Conservation (phyloP, 2,329 filamentous ascomycete genomes). For the Arthrobotrys megalospora region DNA sequence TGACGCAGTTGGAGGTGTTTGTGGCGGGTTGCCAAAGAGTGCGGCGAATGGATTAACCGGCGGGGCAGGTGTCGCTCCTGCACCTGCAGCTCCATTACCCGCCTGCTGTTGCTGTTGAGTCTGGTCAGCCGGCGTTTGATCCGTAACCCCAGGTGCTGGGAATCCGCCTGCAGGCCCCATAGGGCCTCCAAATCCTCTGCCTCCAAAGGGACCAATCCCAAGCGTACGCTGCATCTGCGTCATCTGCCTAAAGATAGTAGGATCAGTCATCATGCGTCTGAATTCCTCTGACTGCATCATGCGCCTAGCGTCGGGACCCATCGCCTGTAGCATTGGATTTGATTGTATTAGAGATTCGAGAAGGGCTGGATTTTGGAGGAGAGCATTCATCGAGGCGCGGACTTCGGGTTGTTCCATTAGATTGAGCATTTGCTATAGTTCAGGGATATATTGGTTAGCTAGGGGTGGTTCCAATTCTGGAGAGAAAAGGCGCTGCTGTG, state of each 20-base stretch:
- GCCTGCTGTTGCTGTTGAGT: slow-evolving; percentile 64
- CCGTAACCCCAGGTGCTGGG: slow-evolving; percentile 90
- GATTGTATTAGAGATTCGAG: slow-evolving; percentile 94
- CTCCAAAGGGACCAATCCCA: slow-evolving; percentile 70
- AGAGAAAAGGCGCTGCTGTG: slow-evolving; percentile 5
- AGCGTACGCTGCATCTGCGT: slow-evolving; percentile 82
- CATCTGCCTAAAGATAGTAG: slow-evolving; percentile 84
- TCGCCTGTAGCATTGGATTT: slow-evolving; percentile 84
- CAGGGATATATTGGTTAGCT: slow-evolving; percentile 1
- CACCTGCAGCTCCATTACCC: slow-evolving; percentile 51
- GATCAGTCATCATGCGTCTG: slow-evolving; percentile 92
- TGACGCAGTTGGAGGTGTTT: slow-evolving; percentile 65
- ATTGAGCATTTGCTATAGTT: slow-evolving; percentile 75
- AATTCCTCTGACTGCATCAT: slow-evolving; percentile 91
- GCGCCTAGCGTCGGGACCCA: slow-evolving; percentile 81
- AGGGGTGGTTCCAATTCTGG: slow-evolving; percentile 2
- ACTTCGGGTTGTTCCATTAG: slow-evolving; percentile 92
- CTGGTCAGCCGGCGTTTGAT: slow-evolving; percentile 79
- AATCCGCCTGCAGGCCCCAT: slow-evolving; percentile 74
- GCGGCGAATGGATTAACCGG: slow-evolving; percentile 75
- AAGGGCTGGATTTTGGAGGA: slow-evolving; percentile 93
- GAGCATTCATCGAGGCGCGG: slow-evolving; percentile 90
- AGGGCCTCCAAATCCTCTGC: slow-evolving; percentile 66
- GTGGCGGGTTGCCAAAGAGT: slow-evolving; percentile 69
- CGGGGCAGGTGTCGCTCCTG: slow-evolving; percentile 23